phyloP scores from a whole-genome alignment of 2,329 filamentous ascomycete genomes.

The Ceratocystis alfenasii region DNA sequence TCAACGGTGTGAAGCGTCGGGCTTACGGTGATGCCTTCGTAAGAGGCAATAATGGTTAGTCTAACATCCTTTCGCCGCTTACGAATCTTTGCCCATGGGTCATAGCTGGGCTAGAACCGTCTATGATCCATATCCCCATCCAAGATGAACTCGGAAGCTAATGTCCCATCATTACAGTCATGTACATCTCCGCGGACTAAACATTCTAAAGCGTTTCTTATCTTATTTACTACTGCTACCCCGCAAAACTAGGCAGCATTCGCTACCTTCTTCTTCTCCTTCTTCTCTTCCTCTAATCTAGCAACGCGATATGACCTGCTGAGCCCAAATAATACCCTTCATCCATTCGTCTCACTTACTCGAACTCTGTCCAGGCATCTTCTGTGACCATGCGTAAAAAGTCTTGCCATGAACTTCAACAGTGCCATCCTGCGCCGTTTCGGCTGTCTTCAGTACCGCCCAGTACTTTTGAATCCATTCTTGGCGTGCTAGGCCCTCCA shows the following conservation, averaged over 20 bases:
- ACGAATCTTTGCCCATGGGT: background rate
- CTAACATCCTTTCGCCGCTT: background rate
- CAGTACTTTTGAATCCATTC: conserved; percentile 41
- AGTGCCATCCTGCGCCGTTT: conserved; percentile 49
- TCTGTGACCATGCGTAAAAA: conserved; percentile 50
- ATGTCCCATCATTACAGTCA: conserved; percentile 37
- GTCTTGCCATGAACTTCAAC: conserved; percentile 53
- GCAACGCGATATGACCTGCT: conserved; percentile 12
- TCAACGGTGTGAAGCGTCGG: conserved; percentile 70
- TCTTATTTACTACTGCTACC: background rate
- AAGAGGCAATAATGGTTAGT: conserved; percentile 81
- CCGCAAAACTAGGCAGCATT: background rate
- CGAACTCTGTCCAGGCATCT: conserved; percentile 28
- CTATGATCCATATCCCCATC: background rate
- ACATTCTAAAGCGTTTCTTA: conserved; percentile 23
- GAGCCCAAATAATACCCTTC: background rate
- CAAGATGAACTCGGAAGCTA: background rate
- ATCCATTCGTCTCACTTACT: background rate
- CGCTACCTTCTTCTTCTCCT: background rate
- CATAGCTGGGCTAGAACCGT: background rate
- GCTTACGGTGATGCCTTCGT: conserved; percentile 93
- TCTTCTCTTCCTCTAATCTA: conserved; percentile 18
- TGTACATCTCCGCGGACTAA: conserved; percentile 58
- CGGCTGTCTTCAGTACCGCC: conserved; percentile 41
- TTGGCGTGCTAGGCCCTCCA: conserved; percentile 40